Percentiles rank a stretch among this genome's conserved stretches.
phyloP scores from a whole-genome alignment of 2,329 filamentous ascomycete species.

The Coniochaeta sp. region DNA sequence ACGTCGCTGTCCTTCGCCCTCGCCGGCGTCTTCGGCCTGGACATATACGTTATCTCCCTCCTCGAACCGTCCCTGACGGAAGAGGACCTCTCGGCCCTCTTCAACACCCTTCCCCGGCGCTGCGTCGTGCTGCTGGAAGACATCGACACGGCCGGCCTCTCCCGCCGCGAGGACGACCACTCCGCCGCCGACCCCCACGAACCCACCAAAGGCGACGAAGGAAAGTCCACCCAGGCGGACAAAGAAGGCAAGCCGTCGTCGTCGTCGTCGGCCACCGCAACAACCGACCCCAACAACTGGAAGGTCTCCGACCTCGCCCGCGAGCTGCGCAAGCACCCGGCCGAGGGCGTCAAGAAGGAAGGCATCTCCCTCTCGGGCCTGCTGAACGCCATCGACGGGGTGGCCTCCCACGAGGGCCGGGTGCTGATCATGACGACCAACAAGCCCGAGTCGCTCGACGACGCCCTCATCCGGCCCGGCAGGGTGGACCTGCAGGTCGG shows the following conservation, averaged over 20 bases:
- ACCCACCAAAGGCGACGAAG: constrained; percentile 13
- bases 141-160: constrained; percentile 58
- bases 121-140: constrained; percentile 64
- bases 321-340: constrained; percentile 30
- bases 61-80: constrained; percentile 55
- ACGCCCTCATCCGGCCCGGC: constrained; percentile 66
- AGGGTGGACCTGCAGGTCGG: constrained; percentile 61
- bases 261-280: too few relatives aligned
- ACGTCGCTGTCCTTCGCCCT: constrained; percentile 60
- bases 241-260: constrained; percentile 20
- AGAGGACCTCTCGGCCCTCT: constrained; percentile 50
- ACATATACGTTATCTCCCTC: constrained; percentile 58
- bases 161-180: constrained; percentile 21
- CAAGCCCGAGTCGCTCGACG: constrained; percentile 63
- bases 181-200: constrained; percentile 6
- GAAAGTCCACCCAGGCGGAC: constrained; percentile 22
- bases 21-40: constrained; percentile 57
- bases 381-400: constrained; percentile 77
- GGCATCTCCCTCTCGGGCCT: constrained; percentile 71
- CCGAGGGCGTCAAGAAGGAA: constrained; percentile 26
- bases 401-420: constrained; percentile 70
- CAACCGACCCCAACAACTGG: constrained; percentile 8
- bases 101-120: constrained; percentile 50
- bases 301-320: constrained; percentile 32
- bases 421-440: constrained; percentile 82